Conservation (phyloP, 371 early-diverging fungal genomes). For the Neoconidiobolus thromboides region DNA sequence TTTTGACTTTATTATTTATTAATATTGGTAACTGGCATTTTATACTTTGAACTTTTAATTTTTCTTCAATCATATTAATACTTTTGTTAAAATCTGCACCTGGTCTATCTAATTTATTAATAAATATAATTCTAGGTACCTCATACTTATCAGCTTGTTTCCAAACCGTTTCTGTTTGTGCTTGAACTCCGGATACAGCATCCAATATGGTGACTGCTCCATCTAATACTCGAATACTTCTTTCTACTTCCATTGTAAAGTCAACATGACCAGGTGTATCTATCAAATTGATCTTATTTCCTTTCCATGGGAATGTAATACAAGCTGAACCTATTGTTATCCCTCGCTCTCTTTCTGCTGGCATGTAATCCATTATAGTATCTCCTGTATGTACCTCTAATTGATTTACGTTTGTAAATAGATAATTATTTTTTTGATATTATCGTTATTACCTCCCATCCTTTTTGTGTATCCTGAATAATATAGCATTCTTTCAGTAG, state of each 20-base stretch:
- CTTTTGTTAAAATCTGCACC: conserved; percentile 54
- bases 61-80: conserved; percentile 35
- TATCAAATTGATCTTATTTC: conserved; percentile 71
- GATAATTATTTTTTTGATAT: not conserved
- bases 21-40: conserved; percentile 49
- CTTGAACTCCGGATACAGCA: conserved; percentile 91
- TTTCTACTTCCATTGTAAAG: conserved; percentile 90
- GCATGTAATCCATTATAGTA: conserved; percentile 87
- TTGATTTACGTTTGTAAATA: not conserved
- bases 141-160: conserved; percentile 64
- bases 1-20: conserved; percentile 4
- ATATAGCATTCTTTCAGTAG: conserved; percentile 91
- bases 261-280: conserved; percentile 96
- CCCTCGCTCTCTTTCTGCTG: conserved; percentile 77
- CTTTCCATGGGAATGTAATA: conserved; percentile 80
- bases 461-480: conserved; percentile 77
- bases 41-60: conserved; percentile 45
- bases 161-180: conserved; percentile 93
- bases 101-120: conserved; percentile 87
- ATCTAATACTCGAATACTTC: conserved; percentile 79
- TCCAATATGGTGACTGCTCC: conserved; percentile 85
- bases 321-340: conserved; percentile 92
- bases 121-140: conserved; percentile 69
- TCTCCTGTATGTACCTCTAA: conserved; percentile 75
- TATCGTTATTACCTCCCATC: conserved; percentile 40